Evolutionary conservation across 192 early-diverging fungal species (phyloP), one percentile per base, ranked within the genome.

Genomic region (Mortierella claussenii): DNA sequence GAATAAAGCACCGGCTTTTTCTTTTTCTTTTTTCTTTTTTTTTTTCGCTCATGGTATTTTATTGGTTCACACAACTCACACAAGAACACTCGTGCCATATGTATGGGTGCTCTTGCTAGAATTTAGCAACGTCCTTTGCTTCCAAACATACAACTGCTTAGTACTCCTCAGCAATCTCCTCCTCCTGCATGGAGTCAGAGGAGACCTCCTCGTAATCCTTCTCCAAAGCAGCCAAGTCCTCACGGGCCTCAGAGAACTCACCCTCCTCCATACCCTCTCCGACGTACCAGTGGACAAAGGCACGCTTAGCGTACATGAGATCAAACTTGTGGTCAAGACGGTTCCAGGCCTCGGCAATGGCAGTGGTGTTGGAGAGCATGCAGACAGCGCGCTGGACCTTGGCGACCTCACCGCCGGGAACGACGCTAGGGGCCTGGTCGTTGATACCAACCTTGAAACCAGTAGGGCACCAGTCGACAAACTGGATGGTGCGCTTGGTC

Each of bases 221-320:
- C 89, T 99, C 97, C 63, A 99, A 94, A 64, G 97, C 97, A 83
- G 97, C 97, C 87, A 99, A 92, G 82, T 99, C 97, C 88, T 99
- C 97, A 90, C 97, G 97, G 65, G 97, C 97, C 89, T 99, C 97
- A 66, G 97, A 98, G 93, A 99, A 99, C 87, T 99, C 98, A 85
- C 98, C 98, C 87, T 99, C 98, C 88, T 99, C 97, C 97, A 98
- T 98, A 88, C 97, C 97, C 85, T 98, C 97, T 85, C 97, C 96
- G 64, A 98, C 97, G 81, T 97, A 98, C 97, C 97, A 98, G 91
- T 98, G 97, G 67, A 98, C 97, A 80, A 98, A 98, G 78, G 96
- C 97, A 87, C 97, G 96, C 94, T 98, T 98, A 87, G 97, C 95
- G 87, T 97, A 98, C 97, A 98, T 98, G 65, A 98, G 92, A 84